Conservation (phyloP, 2,329 filamentous ascomycete species). For the Chaetomium strumarium region DNA sequence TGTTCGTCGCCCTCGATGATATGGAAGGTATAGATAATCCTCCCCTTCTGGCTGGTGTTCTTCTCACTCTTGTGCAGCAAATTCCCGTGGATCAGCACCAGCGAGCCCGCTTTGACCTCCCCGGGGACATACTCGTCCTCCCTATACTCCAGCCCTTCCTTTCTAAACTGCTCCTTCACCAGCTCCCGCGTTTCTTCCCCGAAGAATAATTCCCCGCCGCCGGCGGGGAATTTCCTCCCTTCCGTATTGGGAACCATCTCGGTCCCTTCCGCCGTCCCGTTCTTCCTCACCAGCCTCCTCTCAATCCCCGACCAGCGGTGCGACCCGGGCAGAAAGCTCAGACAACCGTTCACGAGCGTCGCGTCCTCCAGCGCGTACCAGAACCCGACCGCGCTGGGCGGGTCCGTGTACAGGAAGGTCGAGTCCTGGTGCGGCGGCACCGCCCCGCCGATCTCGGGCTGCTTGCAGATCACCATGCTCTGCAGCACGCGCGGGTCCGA, state of each 20-base stretch:
- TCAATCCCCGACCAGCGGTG: slow-evolving; percentile 65
- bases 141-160: slow-evolving; percentile 34
- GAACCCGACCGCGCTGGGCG: slow-evolving; percentile 85
- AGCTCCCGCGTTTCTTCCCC: slow-evolving; percentile 25
- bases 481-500: slow-evolving; percentile 72
- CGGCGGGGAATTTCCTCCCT: slow-evolving; percentile 57
- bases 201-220: slow-evolving; percentile 32
- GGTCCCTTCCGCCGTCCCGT: slow-evolving; percentile 47
- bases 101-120: slow-evolving; percentile 82
- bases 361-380: slow-evolving; percentile 98
- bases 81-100: slow-evolving; percentile 95
- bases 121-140: slow-evolving; percentile 69
- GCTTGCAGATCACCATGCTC: slow-evolving; percentile 98
- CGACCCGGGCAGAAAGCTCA: slow-evolving; percentile 79
- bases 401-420: slow-evolving; percentile 85
- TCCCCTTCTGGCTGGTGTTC: slow-evolving; percentile 77
- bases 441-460: slow-evolving; percentile 88
- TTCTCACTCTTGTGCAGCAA: slow-evolving; percentile 92
- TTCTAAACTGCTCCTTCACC: slow-evolving; percentile 40
- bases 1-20: slow-evolving; percentile 70
- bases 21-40: slow-evolving; percentile 97
- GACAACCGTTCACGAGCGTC: slow-evolving; percentile 76
- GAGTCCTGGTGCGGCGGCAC: slow-evolving; percentile 90
- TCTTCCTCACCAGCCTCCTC: slow-evolving; percentile 68
- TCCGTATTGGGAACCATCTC: slow-evolving; percentile 65